These are phyloP conservation scores for Trametes meyenii DNA, from an alignment of 768 basidiomycete species.

Conservation along the genomic window DNA sequence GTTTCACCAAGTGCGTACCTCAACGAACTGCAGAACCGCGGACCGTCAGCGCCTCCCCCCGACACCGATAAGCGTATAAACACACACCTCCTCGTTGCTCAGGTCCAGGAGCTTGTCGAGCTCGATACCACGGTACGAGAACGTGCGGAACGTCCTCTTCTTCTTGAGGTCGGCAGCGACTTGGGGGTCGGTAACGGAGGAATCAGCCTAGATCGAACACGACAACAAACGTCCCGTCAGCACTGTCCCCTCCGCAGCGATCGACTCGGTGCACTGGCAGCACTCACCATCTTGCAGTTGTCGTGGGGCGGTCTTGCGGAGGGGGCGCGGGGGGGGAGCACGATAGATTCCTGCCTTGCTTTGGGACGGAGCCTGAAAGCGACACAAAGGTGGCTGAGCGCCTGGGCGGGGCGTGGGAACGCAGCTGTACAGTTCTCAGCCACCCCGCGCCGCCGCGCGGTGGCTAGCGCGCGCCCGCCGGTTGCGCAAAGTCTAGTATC, in stretches of 20 bases:
- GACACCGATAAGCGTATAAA: background rate
- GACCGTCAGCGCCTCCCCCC: background rate
- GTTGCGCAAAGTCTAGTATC: constrained; percentile 24
- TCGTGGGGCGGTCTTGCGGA: constrained; percentile 29
- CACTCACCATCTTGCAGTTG: constrained; percentile 36
- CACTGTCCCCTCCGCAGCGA: constrained; percentile 14
- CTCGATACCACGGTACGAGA: constrained; percentile 97
- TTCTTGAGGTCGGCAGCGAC: constrained; percentile 98
- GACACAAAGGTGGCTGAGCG: constrained; percentile 35
- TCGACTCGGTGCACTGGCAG: constrained; percentile 1
- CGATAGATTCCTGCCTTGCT: constrained; percentile 20
- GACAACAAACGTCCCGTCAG: constrained; percentile 23
- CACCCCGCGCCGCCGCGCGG: constrained; percentile 22
- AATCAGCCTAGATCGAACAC: constrained; percentile 62
- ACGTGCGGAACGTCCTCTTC: constrained; percentile 98
- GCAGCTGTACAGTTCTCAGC: constrained; percentile 56
- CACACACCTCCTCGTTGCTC: constrained; percentile 90
- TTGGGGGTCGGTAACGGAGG: constrained; percentile 84
- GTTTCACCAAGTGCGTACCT: constrained; percentile 50
- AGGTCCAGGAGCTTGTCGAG: constrained; percentile 98
- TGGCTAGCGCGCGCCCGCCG: constrained; percentile 2
- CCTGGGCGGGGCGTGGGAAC: constrained; percentile 48
- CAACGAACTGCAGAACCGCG: constrained; percentile 63
- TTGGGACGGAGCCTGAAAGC: constrained; percentile 26
- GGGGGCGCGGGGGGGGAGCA: constrained; percentile 19